Percentiles rank a stretch among this genome's conserved stretches.
Evolutionary conservation across 1,139 yeast genomes (phyloP).

Genomic region (Scheffersomyces lignicola): DNA sequence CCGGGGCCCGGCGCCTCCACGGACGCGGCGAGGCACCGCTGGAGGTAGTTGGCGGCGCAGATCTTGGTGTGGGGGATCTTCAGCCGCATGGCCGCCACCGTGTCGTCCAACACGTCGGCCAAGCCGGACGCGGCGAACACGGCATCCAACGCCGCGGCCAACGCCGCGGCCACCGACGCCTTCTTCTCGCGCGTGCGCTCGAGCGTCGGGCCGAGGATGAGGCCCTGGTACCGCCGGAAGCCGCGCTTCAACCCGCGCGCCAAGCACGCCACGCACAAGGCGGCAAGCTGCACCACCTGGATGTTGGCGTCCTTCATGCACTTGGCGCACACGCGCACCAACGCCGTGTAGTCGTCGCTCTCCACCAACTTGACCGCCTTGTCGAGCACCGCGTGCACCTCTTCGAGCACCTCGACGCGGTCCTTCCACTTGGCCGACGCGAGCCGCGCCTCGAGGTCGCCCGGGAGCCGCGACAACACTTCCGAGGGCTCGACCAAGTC

Average conservation of each 20-base stretch:
- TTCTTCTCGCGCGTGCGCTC: constrained; percentile 92
- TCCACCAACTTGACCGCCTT: constrained; percentile 45
- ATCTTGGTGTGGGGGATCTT: constrained; percentile 84
- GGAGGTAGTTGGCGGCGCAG: constrained; percentile 64
- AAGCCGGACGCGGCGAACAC: constrained; percentile 53
- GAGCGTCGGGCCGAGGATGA: constrained; percentile 61
- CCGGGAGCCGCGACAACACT: constrained; percentile 65
- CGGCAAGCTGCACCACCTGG: constrained; percentile 81
- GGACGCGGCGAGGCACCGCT: constrained; percentile 61
- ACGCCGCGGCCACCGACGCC: constrained; percentile 69
- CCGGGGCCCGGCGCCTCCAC: constrained; percentile 46
- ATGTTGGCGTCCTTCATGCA: constrained; percentile 88
- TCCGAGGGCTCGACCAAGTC: constrained; percentile 50
- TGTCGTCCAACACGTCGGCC: constrained; percentile 61
- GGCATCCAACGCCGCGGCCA: constrained; percentile 65
- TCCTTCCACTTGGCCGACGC: constrained; percentile 85
- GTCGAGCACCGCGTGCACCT: constrained; percentile 52
- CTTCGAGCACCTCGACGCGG: constrained; percentile 82
- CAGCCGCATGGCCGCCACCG: constrained; percentile 61
- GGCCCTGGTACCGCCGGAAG: constrained; percentile 52
- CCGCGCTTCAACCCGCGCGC: constrained; percentile 64
- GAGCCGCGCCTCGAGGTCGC: constrained; percentile 55
- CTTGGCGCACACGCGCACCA: constrained; percentile 63
- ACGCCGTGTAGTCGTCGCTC: constrained; percentile 57
- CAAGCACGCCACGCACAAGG: constrained; percentile 62